Evolutionary conservation across 129 eudicot species (phyloP).

Genomic region (Glebionis coronaria): DNA sequence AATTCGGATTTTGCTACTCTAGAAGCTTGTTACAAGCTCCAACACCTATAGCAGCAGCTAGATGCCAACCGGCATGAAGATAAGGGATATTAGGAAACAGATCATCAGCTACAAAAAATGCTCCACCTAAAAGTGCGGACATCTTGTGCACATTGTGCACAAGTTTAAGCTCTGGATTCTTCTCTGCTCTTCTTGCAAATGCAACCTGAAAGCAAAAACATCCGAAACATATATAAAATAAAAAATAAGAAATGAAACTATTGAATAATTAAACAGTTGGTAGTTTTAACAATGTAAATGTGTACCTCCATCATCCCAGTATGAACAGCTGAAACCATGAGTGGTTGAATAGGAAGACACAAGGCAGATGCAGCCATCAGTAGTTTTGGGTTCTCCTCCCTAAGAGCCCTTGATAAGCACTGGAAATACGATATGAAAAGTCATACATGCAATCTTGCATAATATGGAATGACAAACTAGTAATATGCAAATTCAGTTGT

Average conservation of each 20-base stretch:
- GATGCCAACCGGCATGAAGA: constrained; percentile 98
- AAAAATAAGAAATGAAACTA: not conserved
- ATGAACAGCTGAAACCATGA: constrained; percentile 93
- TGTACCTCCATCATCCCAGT: constrained; percentile 98
- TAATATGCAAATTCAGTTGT: too few species aligned
- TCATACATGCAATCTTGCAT: not conserved
- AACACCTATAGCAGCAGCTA: constrained; percentile 92
- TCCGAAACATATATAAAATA: not conserved
- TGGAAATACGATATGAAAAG: constrained; percentile 25
- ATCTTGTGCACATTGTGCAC: constrained; percentile 83
- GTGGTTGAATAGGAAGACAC: constrained; percentile 82
- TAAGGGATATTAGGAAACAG: constrained; percentile 70
- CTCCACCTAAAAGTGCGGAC: constrained; percentile 83
- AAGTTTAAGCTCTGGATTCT: constrained; percentile 72
- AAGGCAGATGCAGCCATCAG: constrained; percentile 93
- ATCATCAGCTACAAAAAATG: constrained; percentile 79
- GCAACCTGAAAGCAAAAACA: constrained; percentile 45
- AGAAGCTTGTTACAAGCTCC: constrained; percentile 92
- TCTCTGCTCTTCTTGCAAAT: constrained; percentile 69
- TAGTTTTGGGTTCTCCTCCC: constrained; percentile 80
- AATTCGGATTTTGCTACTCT: constrained; percentile 42
- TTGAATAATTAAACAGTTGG: not conserved
- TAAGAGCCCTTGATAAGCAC: constrained; percentile 86
- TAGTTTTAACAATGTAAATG: constrained; percentile 1
- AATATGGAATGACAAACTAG: not conserved